A percentile compares a stretch with the other conserved stretches of the same genome.
Conservation (phyloP, 225 moss, liverwort and hornwort genomes). For the Pseudisothecium myosuroides region DNA sequence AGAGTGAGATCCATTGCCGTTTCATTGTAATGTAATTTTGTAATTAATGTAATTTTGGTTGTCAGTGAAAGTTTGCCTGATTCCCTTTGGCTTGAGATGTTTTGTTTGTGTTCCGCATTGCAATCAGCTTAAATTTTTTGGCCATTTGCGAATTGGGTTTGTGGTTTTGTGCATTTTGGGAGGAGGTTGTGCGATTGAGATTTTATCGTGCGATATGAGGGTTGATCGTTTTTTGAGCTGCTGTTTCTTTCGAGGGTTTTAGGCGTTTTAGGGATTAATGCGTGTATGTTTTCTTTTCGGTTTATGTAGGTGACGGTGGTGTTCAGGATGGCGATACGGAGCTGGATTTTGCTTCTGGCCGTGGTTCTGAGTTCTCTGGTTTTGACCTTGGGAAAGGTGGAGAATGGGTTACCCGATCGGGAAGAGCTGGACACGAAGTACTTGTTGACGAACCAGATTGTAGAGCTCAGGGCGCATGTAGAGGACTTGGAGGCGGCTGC, state of each 20-base stretch:
- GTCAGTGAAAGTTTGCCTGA: not conserved
- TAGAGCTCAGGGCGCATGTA: constrained; percentile 18
- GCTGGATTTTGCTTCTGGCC: constrained; percentile 2
- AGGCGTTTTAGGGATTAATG: not conserved
- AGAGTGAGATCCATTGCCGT: not conserved
- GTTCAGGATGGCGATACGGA: constrained; percentile 10
- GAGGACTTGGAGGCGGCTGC: constrained; percentile 15
- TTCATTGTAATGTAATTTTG: not conserved
- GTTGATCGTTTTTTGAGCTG: not conserved
- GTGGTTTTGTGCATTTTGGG: not conserved
- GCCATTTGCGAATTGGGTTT: not conserved
- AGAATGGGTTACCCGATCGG: constrained; percentile 17
- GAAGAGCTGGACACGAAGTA: constrained; percentile 42
- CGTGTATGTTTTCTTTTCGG: not conserved
- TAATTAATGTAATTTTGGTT: not conserved
- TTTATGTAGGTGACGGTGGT: not conserved
- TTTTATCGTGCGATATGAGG: not conserved
- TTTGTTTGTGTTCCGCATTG: not conserved
- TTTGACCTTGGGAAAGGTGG: not conserved
- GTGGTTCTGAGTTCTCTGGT: constrained; percentile 12
- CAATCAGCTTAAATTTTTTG: not conserved
- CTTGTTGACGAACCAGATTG: constrained; percentile 17
- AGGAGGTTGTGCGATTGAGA: not conserved
- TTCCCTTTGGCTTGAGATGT: not conserved
- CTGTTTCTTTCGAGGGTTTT: not conserved